phyloP scores from a whole-genome alignment of 768 basidiomycete species.

The Leccinellum rugosiceps region DNA sequence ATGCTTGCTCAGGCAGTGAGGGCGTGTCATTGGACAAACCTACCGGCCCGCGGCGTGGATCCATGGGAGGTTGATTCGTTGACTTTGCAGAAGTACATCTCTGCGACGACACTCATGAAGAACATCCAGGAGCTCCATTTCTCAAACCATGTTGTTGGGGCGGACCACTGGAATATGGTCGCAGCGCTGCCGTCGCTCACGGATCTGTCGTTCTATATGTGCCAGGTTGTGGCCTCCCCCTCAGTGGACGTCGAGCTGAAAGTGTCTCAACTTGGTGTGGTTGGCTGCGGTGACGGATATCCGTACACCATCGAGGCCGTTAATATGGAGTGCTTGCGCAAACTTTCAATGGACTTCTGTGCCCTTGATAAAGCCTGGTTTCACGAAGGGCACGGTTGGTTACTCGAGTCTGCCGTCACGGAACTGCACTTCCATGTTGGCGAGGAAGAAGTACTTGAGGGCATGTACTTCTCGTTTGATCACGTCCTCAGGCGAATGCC shows the following conservation, averaged over 20 bases:
- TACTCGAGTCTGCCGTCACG: background rate
- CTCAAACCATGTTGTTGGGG: slow-evolving; percentile 1
- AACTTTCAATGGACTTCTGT: background rate
- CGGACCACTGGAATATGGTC: slow-evolving; percentile 16
- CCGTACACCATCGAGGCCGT: too few relatives aligned
- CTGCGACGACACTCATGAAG: slow-evolving; percentile 15
- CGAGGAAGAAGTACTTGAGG: background rate
- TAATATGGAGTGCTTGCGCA: background rate
- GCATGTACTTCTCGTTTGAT: background rate
- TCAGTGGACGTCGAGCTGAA: background rate
- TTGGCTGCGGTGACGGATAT: background rate
- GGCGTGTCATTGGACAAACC: slow-evolving; percentile 4
- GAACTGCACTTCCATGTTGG: background rate
- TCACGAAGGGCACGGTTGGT: background rate
- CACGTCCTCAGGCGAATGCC: background rate
- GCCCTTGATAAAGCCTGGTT: background rate
- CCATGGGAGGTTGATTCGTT: background rate
- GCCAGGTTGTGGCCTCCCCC: background rate
- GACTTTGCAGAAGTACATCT: background rate
- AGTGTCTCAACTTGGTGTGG: background rate
- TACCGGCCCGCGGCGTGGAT: background rate
- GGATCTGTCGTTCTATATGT: slow-evolving; percentile 8
- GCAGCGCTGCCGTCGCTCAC: slow-evolving; percentile 11
- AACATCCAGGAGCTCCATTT: slow-evolving; percentile 17
- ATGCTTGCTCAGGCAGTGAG: background rate